Base-by-base conservation (phyloP, 2,329 filamentous ascomycete species). In the Trichoderma cornu-damae region DNA sequence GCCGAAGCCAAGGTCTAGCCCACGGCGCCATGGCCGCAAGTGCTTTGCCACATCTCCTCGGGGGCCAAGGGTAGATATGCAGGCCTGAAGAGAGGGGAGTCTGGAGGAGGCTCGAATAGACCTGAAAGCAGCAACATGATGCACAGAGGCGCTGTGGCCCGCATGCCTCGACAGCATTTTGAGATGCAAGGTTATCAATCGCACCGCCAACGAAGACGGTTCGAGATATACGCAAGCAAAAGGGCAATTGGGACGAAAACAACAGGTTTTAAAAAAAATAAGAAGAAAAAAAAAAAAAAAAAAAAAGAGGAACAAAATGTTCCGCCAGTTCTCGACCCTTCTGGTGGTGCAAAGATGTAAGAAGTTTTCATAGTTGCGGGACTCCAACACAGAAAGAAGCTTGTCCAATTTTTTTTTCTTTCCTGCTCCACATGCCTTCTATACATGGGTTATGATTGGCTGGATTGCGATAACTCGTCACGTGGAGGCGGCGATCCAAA, bases 141-240 rank as follows among this genome's bases (percentile, higher is more conserved):
- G 68, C 37, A 66, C 61, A 34, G 64, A 61, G 14, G 69, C 60
- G 57, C 68, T 61, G 62, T 67, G 65, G 58, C 67, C 62, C 30
- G 69, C 66, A 42, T 71, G 70, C 59, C 69, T 68, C 32, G 70
- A 62, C 53, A 75, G 68, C 72, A 75, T 74, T 57, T 57, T 68
- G 66, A 16, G 44, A 51, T 42, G 32, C 22, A 47, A 34, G 24
- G 46, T 55, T 32, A 49, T 52, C 56, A 43, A 59, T 40, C 52
- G 51, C 40, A 35, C 44, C 51, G 43, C 44, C 52, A 47, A 28
- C 11, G 42, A 55, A 55, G 52, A 55, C 52, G 52, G 42, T 24
- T n/a, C 52, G 52, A 55, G 52, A 55, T 46, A 38, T 30, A 12
- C 24, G 22, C 16, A 30, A 14, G 4, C 42, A 47, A 43, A 52